Evolutionary conservation across 805 yeast genomes (phyloP).

Genomic region (Ogataea paradorogensis): DNA sequence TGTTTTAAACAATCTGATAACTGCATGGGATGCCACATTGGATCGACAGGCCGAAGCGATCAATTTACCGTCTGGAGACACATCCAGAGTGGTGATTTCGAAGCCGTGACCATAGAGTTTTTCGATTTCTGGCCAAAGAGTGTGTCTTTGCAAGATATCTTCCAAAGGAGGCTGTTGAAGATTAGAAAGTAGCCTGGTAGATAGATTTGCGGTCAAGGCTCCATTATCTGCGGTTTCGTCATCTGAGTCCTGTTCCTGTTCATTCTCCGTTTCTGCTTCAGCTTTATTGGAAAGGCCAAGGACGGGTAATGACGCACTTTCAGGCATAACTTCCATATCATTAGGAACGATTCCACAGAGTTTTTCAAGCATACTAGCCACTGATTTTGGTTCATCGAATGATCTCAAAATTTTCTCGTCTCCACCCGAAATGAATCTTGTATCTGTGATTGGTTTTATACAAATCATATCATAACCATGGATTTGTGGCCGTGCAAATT

Average conservation of each 20-base stretch:
- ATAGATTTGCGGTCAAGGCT: conserved; percentile 35
- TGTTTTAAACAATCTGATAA: conserved; percentile 69
- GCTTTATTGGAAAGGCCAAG: conserved; percentile 93
- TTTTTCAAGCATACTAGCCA: conserved; percentile 56
- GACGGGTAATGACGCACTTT: conserved; percentile 87
- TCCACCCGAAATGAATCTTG: conserved; percentile 85
- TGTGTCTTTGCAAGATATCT: conserved; percentile 85
- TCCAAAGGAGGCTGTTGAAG: conserved; percentile 73
- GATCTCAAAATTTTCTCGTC: conserved; percentile 91
- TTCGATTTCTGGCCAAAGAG: conserved; percentile 93
- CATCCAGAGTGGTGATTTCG: conserved; percentile 79
- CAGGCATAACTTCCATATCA: conserved; percentile 51
- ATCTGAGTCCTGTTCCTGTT: conserved; percentile 37
- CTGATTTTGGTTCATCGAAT: conserved; percentile 82
- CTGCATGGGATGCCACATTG: conserved; percentile 80
- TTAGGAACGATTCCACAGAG: conserved; percentile 45
- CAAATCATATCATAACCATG: conserved; percentile 98
- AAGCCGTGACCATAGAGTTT: conserved; percentile 97
- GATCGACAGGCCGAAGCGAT: conserved; percentile 93
- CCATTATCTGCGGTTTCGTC: conserved; percentile 42
- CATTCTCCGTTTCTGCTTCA: conserved; percentile 46
- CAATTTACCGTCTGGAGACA: conserved; percentile 56
- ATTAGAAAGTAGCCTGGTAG: conserved; percentile 45
- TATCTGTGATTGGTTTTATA: conserved; percentile 54
- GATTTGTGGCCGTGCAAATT: conserved; percentile 94